phyloP scores from a whole-genome alignment of 1,139 yeast genomes.

The Nakaseomyces delphensis region DNA sequence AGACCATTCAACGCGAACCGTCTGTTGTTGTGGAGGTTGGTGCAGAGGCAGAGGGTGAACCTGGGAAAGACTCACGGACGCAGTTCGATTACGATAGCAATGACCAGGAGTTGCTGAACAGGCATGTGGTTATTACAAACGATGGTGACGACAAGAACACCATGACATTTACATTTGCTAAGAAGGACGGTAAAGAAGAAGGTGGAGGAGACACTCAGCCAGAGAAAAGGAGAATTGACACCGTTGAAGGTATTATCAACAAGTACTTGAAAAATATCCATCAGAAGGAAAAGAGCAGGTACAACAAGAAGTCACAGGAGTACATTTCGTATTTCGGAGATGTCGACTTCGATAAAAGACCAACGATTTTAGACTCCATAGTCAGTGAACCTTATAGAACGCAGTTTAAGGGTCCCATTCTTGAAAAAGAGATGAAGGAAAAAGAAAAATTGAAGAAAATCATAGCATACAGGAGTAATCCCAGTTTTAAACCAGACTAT shows the following conservation, averaged over 20 bases:
- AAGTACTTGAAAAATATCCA: slow-evolving; percentile 7
- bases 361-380: slow-evolving; percentile 13
- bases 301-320: slow-evolving; percentile 7
- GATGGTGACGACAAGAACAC: background rate
- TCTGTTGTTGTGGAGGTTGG: background rate
- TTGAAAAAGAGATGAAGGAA: slow-evolving; percentile 13
- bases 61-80: background rate
- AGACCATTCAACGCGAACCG: slow-evolving; percentile 12
- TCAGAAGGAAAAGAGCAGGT: slow-evolving; percentile 7
- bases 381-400: slow-evolving; percentile 12
- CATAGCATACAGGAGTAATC: background rate
- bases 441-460: slow-evolving; percentile 10
- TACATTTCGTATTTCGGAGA: slow-evolving; percentile 15
- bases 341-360: slow-evolving; percentile 15
- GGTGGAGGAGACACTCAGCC: background rate
- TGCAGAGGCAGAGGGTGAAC: background rate
- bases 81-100: slow-evolving; percentile 4
- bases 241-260: slow-evolving; percentile 4
- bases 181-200: background rate
- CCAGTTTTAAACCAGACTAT: background rate
- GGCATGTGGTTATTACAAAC: background rate
- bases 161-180: slow-evolving; percentile 4
- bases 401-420: slow-evolving; percentile 12
- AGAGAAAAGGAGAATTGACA: background rate
- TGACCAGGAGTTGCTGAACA: background rate